phyloP scores from a whole-genome alignment of 1,139 yeast species.

The Geotrichum cucujoidarum region DNA sequence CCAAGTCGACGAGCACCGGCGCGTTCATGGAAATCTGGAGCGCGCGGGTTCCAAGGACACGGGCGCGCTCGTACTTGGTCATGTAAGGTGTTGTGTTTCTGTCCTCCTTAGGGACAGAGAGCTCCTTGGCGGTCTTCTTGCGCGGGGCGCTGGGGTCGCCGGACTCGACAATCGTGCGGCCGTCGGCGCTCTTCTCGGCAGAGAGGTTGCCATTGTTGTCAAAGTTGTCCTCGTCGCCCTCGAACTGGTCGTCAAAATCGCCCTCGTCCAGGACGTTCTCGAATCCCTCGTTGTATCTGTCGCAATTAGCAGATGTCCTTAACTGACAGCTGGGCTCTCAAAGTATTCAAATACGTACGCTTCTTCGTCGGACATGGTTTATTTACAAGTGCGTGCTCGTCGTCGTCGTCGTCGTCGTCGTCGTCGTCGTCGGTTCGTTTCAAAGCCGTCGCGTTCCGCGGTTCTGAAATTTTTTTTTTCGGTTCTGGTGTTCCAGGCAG shows the following conservation, averaged over 20 bases:
- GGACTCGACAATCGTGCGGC: constrained; percentile 64
- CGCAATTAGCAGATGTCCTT: not conserved
- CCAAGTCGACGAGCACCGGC: constrained; percentile 94
- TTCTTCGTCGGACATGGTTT: constrained; percentile 17
- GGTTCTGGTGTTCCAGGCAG: no score
- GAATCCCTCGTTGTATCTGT: constrained; percentile 61
- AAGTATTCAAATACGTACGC: no score
- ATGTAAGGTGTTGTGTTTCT: constrained; percentile 96
- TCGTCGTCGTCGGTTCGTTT: not conserved
- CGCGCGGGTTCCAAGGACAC: constrained; percentile 94
- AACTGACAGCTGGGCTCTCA: not conserved
- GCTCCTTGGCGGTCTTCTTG: constrained; percentile 67
- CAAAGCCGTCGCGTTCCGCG: not conserved
- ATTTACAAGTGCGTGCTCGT: not conserved
- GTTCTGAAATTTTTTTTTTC: not conserved
- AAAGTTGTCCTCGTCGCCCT: constrained; percentile 54
- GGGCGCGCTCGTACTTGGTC: constrained; percentile 97
- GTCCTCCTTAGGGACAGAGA: constrained; percentile 83
- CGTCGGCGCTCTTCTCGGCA: constrained; percentile 54
- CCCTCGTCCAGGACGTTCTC: constrained; percentile 67
- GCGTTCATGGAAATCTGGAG: constrained; percentile 96
- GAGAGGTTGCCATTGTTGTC: constrained; percentile 44
- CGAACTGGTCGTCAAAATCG: constrained; percentile 72
- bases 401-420: not conserved
- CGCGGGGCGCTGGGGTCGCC: constrained; percentile 40